These are phyloP conservation scores for Selenicereus undatus DNA, from an alignment of 148 eudicot genomes.

Conservation along the genomic window DNA sequence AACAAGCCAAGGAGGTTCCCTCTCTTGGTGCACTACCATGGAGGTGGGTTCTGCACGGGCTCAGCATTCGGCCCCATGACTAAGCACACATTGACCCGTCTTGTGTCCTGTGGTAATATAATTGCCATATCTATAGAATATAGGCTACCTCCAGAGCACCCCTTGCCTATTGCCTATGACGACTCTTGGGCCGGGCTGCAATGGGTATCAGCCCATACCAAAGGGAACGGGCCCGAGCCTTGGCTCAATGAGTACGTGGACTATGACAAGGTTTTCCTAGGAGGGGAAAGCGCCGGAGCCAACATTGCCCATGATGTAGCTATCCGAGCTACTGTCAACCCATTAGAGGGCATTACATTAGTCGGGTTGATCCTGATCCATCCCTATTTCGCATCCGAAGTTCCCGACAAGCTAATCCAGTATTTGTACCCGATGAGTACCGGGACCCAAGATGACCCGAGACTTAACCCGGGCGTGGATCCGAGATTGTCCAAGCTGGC, in stretches of 20 bases:
- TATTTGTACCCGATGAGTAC: constrained; percentile 21
- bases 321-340: constrained; percentile 22
- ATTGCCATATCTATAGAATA: constrained; percentile 42
- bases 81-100: constrained; percentile 16
- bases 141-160: constrained; percentile 55
- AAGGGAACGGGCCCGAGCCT: constrained; percentile 28
- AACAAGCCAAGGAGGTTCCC: constrained; percentile 31
- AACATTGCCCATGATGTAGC: constrained; percentile 46
- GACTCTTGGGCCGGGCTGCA: constrained; percentile 50
- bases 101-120: constrained; percentile 24
- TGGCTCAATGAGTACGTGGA: constrained; percentile 45
- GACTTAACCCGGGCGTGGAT: constrained; percentile 34
- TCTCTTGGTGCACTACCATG: constrained; percentile 52
- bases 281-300: constrained; percentile 59
- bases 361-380: constrained; percentile 33
- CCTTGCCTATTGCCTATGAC: constrained; percentile 37
- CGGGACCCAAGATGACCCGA: constrained; percentile 28
- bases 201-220: constrained; percentile 41
- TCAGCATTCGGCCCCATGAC: constrained; percentile 31
- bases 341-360: background rate
- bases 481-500: constrained; percentile 28
- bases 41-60: constrained; percentile 46
- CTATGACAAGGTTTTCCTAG: constrained; percentile 28
- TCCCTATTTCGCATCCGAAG: constrained; percentile 32
- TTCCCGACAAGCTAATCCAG: background rate